Conservation (phyloP, 1,284 basidiomycete genomes). For the Cryptococcus sp. region DNA sequence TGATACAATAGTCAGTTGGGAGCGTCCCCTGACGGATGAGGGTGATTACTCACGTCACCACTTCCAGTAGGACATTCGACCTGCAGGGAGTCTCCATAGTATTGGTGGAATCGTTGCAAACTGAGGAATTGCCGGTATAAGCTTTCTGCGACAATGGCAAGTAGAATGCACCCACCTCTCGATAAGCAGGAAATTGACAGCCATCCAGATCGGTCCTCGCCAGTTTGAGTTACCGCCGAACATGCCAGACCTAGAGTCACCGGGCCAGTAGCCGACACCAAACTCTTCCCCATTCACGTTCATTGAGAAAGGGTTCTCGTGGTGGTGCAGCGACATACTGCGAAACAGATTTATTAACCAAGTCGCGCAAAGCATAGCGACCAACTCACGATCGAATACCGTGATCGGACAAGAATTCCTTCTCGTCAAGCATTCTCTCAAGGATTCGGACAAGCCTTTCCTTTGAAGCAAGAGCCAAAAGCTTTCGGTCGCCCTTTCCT, state of each 20-base stretch:
- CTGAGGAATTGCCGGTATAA: constrained; percentile 55
- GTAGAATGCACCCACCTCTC: constrained; percentile 35
- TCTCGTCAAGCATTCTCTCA: constrained; percentile 95
- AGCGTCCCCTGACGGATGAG: neutral
- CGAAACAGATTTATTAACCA: neutral
- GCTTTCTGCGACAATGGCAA: neutral
- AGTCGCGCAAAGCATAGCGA: neutral
- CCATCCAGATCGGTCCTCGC: constrained; percentile 84
- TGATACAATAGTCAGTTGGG: constrained; percentile 12
- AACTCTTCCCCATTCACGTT: constrained; percentile 88
- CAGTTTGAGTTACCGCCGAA: constrained; percentile 98
- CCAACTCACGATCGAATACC: constrained; percentile 84
- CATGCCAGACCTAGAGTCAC: constrained; percentile 95
- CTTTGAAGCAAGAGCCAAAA: constrained; percentile 88
- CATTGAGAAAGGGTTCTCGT: constrained; percentile 92
- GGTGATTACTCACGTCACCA: constrained; percentile 63
- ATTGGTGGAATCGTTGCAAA: constrained; percentile 97
- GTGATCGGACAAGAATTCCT: constrained; percentile 92
- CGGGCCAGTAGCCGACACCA: constrained; percentile 95
- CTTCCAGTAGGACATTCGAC: constrained; percentile 95
- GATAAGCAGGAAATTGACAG: constrained; percentile 90
- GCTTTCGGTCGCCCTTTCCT: constrained; percentile 80
- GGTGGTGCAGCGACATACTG: constrained; percentile 83
- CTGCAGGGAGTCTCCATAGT: constrained; percentile 83
- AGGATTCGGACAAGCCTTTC: constrained; percentile 85